Evolutionary conservation across 257 asterid species (phyloP), one percentile per base, ranked within the genome.

Genomic region (Penstemon eatonii): DNA sequence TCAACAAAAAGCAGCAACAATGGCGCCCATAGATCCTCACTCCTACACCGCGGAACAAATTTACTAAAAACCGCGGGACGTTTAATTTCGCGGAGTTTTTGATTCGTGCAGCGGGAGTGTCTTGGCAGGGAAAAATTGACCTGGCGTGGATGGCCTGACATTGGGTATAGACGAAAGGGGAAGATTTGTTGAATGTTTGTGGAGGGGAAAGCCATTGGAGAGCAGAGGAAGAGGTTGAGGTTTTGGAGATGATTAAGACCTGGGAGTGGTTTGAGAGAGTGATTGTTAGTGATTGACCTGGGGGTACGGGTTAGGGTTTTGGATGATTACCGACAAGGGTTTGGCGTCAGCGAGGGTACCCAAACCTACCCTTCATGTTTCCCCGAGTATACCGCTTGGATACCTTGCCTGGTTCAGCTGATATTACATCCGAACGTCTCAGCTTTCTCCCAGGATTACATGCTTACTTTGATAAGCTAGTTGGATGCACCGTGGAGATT

Each of bases 101-200:
- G 50, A 88, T 73, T 19, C 99, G 89, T 5, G 95, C 96, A 1
- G 92, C 97, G 1, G 99, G 99, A 18, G 99, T 90, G 36, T 93
- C 99, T 56, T 93, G 99, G 76, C 97, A 93, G 40, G 99, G 99
- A 85, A 93, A 93, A 47, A 93, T 84, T 6, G 99, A 93, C 74
- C 99, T 73, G 18, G 97, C 99, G 67, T 93, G 97, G 66, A 93
- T 93, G 55, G 99, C 45, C 69, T 93, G 97, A 65, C 99, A 93
- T 47, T 93, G 99, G 12, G 99, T 93, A 71, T 88, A 93, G 3
- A 93, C 96, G 59, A 90, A 93, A 7, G 99, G 96, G 42, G 70
- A 78, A 0, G 85, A 55, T 68, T 90, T 90, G 63, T 90, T 93
- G 51, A 85, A 85, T 8, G 97, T 93, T 68, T 93, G 99, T 0